These are phyloP conservation scores for Dictyostelium firmibasis DNA, from an alignment of 78 protist species.

Conservation along the genomic window DNA sequence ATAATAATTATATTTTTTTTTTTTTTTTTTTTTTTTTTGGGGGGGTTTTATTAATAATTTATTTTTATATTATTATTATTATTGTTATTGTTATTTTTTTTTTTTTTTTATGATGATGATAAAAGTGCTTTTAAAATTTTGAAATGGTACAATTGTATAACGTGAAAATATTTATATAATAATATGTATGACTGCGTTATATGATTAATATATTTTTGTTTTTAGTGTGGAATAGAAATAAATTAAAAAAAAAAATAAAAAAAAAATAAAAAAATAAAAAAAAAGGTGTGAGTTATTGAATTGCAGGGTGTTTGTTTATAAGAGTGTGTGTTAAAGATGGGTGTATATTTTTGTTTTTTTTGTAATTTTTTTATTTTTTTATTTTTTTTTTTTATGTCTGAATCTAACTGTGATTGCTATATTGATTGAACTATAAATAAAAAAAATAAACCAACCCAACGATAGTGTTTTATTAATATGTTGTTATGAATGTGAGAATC, in stretches of 20 bases:
- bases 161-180: neutral
- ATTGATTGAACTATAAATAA: neutral
- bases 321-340: neutral
- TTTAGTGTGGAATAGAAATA: too few relatives aligned
- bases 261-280: too few relatives aligned
- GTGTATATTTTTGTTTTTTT: neutral
- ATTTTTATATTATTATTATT: too few relatives aligned
- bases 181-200: neutral
- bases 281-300: neutral
- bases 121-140: neutral
- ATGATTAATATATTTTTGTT: neutral
- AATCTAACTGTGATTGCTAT: neutral
- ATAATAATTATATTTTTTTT: too few relatives aligned
- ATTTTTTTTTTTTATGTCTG: neutral
- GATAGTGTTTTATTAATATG: neutral
- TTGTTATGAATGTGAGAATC: neutral
- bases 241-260: too few relatives aligned
- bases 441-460: neutral
- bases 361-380: too few relatives aligned
- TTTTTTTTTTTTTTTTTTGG: too few relatives aligned
- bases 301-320: neutral
- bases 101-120: neutral
- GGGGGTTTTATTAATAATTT: too few relatives aligned
- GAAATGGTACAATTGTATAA: neutral
- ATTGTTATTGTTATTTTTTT: too few relatives aligned